Percentiles rank a stretch among this genome's conserved stretches.
Evolutionary conservation across 371 early-diverging fungal genomes (phyloP).

Genomic region (Mucor irregularis): DNA sequence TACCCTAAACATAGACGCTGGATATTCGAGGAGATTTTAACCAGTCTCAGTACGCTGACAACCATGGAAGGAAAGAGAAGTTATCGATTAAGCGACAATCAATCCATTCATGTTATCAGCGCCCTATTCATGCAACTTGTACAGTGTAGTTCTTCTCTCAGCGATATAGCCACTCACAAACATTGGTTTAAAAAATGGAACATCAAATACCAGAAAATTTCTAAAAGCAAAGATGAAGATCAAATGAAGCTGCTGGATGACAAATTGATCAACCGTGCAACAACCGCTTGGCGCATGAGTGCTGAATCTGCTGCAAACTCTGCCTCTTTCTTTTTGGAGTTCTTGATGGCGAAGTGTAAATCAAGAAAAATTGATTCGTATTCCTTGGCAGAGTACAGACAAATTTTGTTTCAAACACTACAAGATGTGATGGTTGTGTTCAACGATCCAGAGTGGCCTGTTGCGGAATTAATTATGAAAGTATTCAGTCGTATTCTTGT

Average conservation of each 20-base stretch:
- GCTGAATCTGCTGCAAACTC: conserved; percentile 63
- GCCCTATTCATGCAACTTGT: conserved; percentile 83
- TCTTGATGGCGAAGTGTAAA: conserved; percentile 64
- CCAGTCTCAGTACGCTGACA: conserved; percentile 66
- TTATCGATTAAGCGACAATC: conserved; percentile 65
- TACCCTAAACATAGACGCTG: conserved; percentile 69
- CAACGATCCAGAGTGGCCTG: conserved; percentile 92
- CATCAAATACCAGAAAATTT: conserved; percentile 29
- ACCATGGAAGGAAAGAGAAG: conserved; percentile 53
- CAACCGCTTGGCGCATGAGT: conserved; percentile 35
- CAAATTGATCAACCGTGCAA: conserved; percentile 19
- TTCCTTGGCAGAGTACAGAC: conserved; percentile 75
- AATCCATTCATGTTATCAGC: conserved; percentile 72
- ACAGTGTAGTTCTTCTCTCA: conserved; percentile 62
- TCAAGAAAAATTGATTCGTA: conserved; percentile 47
- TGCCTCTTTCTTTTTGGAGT: conserved; percentile 64
- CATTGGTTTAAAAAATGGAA: conserved; percentile 39
- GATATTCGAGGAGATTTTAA: conserved; percentile 85
- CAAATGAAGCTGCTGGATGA: conserved; percentile 22
- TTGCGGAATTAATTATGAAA: conserved; percentile 70
- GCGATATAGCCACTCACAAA: conserved; percentile 21
- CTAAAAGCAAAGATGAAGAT: conserved; percentile 27
- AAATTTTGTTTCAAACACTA: conserved; percentile 67
- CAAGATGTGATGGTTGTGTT: conserved; percentile 74
- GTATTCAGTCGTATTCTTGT: conserved; percentile 69